Evolutionary conservation across 176 grass and related monocot species (phyloP).

Genomic region (Phoenix dactylifera): DNA sequence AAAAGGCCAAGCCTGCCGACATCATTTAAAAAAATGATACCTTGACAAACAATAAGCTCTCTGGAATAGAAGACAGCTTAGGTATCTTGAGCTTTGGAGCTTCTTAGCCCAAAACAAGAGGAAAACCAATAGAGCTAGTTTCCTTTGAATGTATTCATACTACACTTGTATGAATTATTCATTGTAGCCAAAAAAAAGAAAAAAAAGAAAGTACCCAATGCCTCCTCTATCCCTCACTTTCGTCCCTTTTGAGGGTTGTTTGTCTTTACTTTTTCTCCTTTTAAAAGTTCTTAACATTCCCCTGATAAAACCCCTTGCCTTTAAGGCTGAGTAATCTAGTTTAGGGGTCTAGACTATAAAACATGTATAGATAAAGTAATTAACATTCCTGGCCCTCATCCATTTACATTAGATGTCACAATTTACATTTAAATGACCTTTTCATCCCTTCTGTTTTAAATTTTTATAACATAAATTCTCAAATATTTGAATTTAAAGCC

Average conservation of each 20-base stretch:
- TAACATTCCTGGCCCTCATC: no score
- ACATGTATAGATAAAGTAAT: no score
- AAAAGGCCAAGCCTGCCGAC: slow-evolving; percentile 23
- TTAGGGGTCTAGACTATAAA: no score
- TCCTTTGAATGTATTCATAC: slow-evolving; percentile 12
- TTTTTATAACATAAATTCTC: no score
- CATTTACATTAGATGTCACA: no score
- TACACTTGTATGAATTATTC: no score
- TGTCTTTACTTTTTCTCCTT: slow-evolving; percentile 40
- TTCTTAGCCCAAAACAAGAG: slow-evolving; percentile 35
- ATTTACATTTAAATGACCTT: no score
- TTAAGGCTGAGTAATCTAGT: slow-evolving; percentile 29
- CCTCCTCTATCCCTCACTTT: slow-evolving; percentile 54
- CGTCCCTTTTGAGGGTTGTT: slow-evolving; percentile 77
- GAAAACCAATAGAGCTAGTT: slow-evolving; percentile 51
- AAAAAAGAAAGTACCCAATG: slow-evolving; percentile 1
- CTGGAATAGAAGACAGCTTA: slow-evolving; percentile 53
- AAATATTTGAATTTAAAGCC: no score
- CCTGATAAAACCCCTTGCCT: slow-evolving; percentile 60
- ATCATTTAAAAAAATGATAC: slow-evolving; percentile 33
- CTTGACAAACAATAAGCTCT: slow-evolving; percentile 48
- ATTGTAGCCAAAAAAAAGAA: no score
- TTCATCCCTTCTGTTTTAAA: no score
- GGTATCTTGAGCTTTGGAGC: slow-evolving; percentile 42
- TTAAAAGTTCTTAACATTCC: slow-evolving; percentile 56